Evolutionary conservation across 1,284 basidiomycete species (phyloP).

Genomic region (Sphagnurus paluster): DNA sequence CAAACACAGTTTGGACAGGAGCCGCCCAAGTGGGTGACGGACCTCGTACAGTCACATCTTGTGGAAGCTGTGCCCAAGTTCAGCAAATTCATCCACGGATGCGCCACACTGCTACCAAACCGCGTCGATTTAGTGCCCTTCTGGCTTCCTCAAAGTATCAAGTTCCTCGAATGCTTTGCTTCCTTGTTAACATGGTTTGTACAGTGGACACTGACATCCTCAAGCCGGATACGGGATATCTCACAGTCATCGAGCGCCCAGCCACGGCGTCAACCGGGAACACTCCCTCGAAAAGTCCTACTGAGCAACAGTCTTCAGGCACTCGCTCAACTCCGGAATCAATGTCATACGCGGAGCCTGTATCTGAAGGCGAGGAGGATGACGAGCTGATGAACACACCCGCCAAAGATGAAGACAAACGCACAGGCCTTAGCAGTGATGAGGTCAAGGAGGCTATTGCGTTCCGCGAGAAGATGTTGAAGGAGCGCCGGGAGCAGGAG

Average conservation of each 20-base stretch:
- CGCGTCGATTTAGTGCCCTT: constrained; percentile 98
- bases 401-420: constrained; percentile 77
- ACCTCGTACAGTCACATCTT: constrained; percentile 91
- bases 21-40: constrained; percentile 95
- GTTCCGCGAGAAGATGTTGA: constrained; percentile 78
- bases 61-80: constrained; percentile 94
- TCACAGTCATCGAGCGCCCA: constrained; percentile 83
- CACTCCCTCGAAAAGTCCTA: constrained; percentile 45
- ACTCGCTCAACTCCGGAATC: constrained; percentile 40
- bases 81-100: constrained; percentile 98
- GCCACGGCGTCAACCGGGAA: constrained; percentile 33
- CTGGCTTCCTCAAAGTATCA: constrained; percentile 95
- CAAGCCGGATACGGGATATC: constrained; percentile 79
- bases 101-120: constrained; percentile 89
- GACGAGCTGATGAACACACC: constrained; percentile 75
- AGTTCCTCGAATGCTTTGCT: constrained; percentile 23
- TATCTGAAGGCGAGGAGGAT: constrained; percentile 90
- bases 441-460: constrained; percentile 81
- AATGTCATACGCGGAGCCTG: constrained; percentile 72
- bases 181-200: neutral
- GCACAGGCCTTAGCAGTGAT: constrained; percentile 70
- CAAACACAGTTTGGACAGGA: constrained; percentile 97
- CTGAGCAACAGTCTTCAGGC: constrained; percentile 48
- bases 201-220: constrained; percentile 92
- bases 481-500: constrained; percentile 42